A percentile compares a stretch with the other conserved stretches of the same genome.
Evolutionary conservation across 352 stramenopile genomes (phyloP).

Genomic region (Phytophthora podocarpi): DNA sequence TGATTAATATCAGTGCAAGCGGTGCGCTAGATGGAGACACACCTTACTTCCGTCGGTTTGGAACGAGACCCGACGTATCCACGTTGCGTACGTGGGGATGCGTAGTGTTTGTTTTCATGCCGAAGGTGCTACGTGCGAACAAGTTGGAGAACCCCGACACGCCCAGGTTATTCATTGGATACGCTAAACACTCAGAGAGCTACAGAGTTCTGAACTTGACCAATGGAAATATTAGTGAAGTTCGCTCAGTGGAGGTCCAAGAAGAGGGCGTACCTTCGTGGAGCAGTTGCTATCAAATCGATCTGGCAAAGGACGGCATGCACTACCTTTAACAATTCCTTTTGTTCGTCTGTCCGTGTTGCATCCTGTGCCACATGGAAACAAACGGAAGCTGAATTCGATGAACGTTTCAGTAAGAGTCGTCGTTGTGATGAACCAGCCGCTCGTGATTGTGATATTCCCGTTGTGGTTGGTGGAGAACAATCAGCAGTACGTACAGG

Average conservation of each 20-base stretch:
- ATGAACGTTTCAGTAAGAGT: too few relatives aligned
- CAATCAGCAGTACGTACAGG: too few relatives aligned
- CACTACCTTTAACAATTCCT: too few relatives aligned
- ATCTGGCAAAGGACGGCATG: too few relatives aligned
- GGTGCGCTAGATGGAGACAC: not conserved
- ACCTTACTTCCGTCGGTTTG: not conserved
- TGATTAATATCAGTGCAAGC: not conserved
- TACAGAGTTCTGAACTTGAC: not conserved
- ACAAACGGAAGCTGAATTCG: too few relatives aligned
- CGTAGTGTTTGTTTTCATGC: not conserved
- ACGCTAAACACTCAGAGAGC: not conserved
- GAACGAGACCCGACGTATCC: not conserved
- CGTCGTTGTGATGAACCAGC: too few relatives aligned
- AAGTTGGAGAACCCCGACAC: constrained; percentile 2
- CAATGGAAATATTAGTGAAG: constrained; percentile 2
- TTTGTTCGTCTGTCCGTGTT: too few relatives aligned
- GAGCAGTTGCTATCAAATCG: not conserved
- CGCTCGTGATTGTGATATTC: too few relatives aligned
- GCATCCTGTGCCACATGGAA: too few relatives aligned
- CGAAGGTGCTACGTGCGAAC: not conserved
- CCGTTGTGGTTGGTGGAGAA: too few relatives aligned
- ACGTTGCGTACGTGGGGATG: not conserved
- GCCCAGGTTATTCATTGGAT: not conserved
- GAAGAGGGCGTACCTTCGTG: not conserved
- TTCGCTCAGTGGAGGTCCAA: not conserved